Conservation (phyloP, 805 yeast species). For the Starmerella riodocensis region DNA sequence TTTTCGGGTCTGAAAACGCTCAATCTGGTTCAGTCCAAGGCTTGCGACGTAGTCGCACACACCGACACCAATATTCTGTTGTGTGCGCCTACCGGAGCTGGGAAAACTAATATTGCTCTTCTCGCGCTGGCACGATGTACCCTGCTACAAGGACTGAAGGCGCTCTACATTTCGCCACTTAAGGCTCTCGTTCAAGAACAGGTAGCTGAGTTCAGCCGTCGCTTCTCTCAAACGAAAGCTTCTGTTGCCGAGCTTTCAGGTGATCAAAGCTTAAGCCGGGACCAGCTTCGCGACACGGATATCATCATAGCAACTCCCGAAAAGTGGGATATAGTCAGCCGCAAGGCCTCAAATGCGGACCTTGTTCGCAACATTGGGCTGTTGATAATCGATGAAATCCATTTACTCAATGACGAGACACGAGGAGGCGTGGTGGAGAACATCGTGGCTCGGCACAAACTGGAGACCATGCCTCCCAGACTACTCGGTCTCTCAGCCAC, state of each 20-base stretch:
- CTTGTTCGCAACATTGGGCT: slow-evolving; percentile 53
- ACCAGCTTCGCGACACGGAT: slow-evolving; percentile 67
- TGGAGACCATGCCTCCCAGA: slow-evolving; percentile 35
- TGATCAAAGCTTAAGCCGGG: slow-evolving; percentile 63
- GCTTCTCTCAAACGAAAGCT: slow-evolving; percentile 46
- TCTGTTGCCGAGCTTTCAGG: slow-evolving; percentile 79
- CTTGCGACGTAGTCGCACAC: slow-evolving; percentile 64
- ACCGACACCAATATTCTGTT: slow-evolving; percentile 59
- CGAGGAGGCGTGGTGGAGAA: slow-evolving; percentile 92
- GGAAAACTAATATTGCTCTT: slow-evolving; percentile 95
- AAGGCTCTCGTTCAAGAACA: slow-evolving; percentile 95
- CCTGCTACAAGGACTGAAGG: slow-evolving; percentile 44
- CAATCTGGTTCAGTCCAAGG: slow-evolving; percentile 73
- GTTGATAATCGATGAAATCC: slow-evolving; percentile 82
- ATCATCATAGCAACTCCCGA: slow-evolving; percentile 88
- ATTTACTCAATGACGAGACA: slow-evolving; percentile 68
- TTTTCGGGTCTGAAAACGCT: slow-evolving; percentile 58
- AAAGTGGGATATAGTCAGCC: slow-evolving; percentile 91
- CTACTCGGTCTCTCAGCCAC: slow-evolving; percentile 86
- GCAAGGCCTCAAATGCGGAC: slow-evolving; percentile 59
- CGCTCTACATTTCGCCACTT: slow-evolving; percentile 82
- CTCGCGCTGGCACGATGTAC: slow-evolving; percentile 56
- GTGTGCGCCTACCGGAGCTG: slow-evolving; percentile 99
- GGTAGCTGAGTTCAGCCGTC: slow-evolving; percentile 66
- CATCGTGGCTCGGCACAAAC: slow-evolving; percentile 62